phyloP scores from a whole-genome alignment of 106 monocot genomes.

The Posidonia australis region DNA sequence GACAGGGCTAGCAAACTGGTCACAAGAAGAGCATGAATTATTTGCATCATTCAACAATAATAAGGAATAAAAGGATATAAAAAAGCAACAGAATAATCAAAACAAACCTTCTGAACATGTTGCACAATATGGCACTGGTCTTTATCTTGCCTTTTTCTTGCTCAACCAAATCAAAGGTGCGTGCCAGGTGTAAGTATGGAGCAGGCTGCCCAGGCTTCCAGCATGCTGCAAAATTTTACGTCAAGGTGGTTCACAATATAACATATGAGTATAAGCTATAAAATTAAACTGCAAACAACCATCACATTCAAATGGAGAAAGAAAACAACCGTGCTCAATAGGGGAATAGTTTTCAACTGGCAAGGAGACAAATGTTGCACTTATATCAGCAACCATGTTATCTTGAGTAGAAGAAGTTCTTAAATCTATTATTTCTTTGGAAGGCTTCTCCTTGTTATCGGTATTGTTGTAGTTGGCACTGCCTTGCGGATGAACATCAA shows the following conservation, averaged over 20 bases:
- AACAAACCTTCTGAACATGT: constrained; percentile 93
- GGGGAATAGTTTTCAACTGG: constrained; percentile 83
- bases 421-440: constrained; percentile 9
- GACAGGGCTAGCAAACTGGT: constrained; percentile 79
- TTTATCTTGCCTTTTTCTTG: constrained; percentile 85
- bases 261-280: background rate
- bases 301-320: constrained; percentile 3
- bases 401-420: constrained; percentile 22
- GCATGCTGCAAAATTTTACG: constrained; percentile 49
- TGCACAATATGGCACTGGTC: constrained; percentile 69
- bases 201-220: constrained; percentile 79
- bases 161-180: constrained; percentile 80
- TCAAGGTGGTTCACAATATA: background rate
- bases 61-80: constrained; percentile 1
- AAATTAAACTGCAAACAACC: background rate
- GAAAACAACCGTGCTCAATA: constrained; percentile 63
- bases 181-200: constrained; percentile 87
- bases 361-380: constrained; percentile 33
- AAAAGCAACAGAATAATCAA: constrained; percentile 1
- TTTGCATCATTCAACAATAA: background rate
- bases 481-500: background rate
- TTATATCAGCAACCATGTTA: constrained; percentile 20
- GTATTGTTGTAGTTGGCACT: constrained; percentile 7
- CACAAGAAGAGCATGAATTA: background rate
- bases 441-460: constrained; percentile 3